Conservation (phyloP, 768 basidiomycete genomes). For the Trametes maxima region DNA sequence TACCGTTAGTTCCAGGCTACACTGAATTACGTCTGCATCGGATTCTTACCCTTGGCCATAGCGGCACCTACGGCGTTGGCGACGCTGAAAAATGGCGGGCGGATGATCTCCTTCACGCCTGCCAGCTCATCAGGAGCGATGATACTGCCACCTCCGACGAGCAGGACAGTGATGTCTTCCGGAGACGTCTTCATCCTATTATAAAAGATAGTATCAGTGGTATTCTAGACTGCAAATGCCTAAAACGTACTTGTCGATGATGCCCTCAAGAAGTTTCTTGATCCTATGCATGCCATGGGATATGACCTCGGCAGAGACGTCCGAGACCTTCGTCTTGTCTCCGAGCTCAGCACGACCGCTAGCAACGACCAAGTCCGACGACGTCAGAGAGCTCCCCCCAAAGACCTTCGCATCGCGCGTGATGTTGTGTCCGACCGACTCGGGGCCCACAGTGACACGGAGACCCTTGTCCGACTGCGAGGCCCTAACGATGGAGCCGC, state of each 20-base stretch:
- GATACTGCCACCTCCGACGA: conserved; percentile 70
- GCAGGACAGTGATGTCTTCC: conserved; percentile 55
- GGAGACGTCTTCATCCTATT: conserved; percentile 62
- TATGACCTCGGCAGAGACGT: conserved; percentile 30
- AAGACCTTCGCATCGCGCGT: conserved; percentile 54
- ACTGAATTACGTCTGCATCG: not conserved
- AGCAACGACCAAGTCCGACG: conserved; percentile 61
- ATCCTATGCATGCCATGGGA: conserved; percentile 44
- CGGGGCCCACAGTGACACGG: conserved; percentile 58
- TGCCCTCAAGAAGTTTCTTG: conserved; percentile 46
- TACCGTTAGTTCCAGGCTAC: not conserved
- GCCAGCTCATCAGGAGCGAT: conserved; percentile 52
- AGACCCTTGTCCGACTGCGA: conserved; percentile 34
- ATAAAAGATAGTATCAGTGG: not conserved
- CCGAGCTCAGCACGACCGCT: conserved; percentile 32
- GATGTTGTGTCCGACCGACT: conserved; percentile 63
- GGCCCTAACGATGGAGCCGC: conserved; percentile 55
- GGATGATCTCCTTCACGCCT: conserved; percentile 54
- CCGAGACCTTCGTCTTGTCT: conserved; percentile 25
- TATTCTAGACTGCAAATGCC: not conserved
- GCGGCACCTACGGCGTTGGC: conserved; percentile 67
- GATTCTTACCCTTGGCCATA: conserved; percentile 32
- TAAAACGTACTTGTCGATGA: conserved; percentile 44
- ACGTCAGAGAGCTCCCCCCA: conserved; percentile 57
- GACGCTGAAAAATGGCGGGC: conserved; percentile 53